These are phyloP conservation scores for Penicillium daleae DNA, from an alignment of 495 filamentous ascomycete genomes.

Conservation along the genomic window DNA sequence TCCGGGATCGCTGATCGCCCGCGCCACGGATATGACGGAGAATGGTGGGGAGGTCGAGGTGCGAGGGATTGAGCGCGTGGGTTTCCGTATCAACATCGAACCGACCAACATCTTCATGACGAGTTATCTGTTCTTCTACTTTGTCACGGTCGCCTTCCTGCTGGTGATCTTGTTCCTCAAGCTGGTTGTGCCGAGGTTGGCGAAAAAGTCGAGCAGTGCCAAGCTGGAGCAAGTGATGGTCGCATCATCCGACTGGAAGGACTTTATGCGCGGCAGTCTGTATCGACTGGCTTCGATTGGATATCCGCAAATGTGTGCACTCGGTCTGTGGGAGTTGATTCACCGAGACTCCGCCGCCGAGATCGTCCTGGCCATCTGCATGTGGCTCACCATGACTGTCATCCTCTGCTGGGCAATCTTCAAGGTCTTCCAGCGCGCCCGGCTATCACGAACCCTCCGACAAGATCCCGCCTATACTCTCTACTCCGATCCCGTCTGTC, in stretches of 20 bases:
- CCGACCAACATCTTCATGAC: conserved; percentile 92
- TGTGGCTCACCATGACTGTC: conserved; percentile 78
- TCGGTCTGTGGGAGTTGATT: conserved; percentile 94
- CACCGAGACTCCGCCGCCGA: conserved; percentile 82
- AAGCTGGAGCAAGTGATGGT: conserved; percentile 67
- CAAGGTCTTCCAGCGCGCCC: conserved; percentile 87
- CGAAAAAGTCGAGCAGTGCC: conserved; percentile 75
- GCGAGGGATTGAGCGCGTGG: conserved; percentile 85
- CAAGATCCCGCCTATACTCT: conserved; percentile 95
- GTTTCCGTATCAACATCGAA: conserved; percentile 82
- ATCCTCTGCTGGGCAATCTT: conserved; percentile 81
- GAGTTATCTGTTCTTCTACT: conserved; percentile 83
- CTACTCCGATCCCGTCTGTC: conserved; percentile 86
- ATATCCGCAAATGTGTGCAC: conserved; percentile 86
- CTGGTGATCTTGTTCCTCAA: conserved; percentile 76
- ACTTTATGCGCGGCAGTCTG: conserved; percentile 85
- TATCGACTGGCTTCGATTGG: conserved; percentile 89
- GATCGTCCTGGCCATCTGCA: conserved; percentile 84
- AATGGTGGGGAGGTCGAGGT: conserved; percentile 66
- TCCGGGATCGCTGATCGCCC: conserved; percentile 38
- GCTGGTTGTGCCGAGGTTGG: conserved; percentile 68
- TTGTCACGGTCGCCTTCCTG: conserved; percentile 76
- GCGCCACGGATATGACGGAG: conserved; percentile 47
- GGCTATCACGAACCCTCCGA: conserved; percentile 83
- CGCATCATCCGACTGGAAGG: conserved; percentile 86